Evolutionary conservation across 2,329 filamentous ascomycete genomes (phyloP), one percentile per base, ranked within the genome.

Genomic region (Beauveria sp.): DNA sequence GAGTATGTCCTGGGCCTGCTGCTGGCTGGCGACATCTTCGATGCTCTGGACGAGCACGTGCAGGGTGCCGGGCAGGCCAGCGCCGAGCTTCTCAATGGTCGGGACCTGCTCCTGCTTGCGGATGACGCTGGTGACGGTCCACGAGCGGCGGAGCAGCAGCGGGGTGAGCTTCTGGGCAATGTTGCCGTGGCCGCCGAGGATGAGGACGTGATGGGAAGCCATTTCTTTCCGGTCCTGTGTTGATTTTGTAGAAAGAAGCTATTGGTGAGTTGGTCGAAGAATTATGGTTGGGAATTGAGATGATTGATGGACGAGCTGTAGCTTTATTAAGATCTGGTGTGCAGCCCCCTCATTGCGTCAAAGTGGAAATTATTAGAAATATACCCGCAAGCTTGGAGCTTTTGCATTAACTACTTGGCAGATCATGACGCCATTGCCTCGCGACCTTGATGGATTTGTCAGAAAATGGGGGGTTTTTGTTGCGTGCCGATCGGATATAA

Each of bases 111-210:
- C 84, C n/a, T 84, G 77, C 65, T 86, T 83, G 68, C 91, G 88
- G 72, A 96, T 88, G 64, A 95, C 78, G 71, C 87, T 90, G 63
- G 88, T 92, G 60, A 96, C 88, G 66, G 84, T 84, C 88, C 90
- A 93, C 40, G 84, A 84, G 66, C 87, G 85, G 56, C 85, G 80
- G 48, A 95, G 84, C 8, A 96, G 85, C 63, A 93, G 81, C 1
- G 88, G 89, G 9, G 90, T 95, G 45, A 95, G 81, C 49, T 88
- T 76, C 63, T 90, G 84, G 66, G 90, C 84, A 63, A 95, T 75
- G 72, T 92, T 91, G 76, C 91, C 91, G 77, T 93, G 90, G 69
- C 90, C 91, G 69, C 90, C 90, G 65, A 95, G 83, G 66, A 95
- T 75, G 64, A 93, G 85, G 63, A 93, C 84, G 70, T 84, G 79